These are phyloP conservation scores for Mortierella sp. DNA, from an alignment of 371 early-diverging fungal genomes.

Conservation along the genomic window DNA sequence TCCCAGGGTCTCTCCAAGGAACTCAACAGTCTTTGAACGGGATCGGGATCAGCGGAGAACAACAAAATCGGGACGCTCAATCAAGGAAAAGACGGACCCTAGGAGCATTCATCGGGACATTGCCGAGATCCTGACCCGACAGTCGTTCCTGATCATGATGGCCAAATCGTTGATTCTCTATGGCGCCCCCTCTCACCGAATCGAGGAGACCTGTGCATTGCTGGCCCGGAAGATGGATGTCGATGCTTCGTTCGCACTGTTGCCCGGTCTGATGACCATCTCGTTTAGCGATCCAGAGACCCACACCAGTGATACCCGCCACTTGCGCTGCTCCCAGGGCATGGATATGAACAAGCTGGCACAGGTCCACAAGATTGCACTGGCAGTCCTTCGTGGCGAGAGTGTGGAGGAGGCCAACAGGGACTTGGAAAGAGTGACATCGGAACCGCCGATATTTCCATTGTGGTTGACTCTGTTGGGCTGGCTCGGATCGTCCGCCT, in stretches of 20 bases:
- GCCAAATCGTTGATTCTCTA: conserved; percentile 68
- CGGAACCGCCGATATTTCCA: conserved; percentile 62
- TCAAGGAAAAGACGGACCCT: conserved; percentile 10
- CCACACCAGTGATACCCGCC: conserved; percentile 84
- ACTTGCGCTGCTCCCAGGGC: conserved; percentile 69
- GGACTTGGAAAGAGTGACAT: conserved; percentile 63
- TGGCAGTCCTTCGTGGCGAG: conserved; percentile 63
- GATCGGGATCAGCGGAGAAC: background rate
- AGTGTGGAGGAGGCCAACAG: conserved; percentile 70
- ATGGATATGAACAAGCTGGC: conserved; percentile 79
- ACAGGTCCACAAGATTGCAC: conserved; percentile 69
- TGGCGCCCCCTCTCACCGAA: conserved; percentile 72
- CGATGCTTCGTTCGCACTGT: conserved; percentile 75
- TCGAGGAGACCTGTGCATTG: conserved; percentile 67
- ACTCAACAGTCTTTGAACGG: conserved; percentile 23
- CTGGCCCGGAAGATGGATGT: conserved; percentile 71
- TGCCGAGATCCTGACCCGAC: conserved; percentile 72
- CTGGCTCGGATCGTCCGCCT: conserved; percentile 64
- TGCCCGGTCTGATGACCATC: conserved; percentile 81
- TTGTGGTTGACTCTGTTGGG: conserved; percentile 66
- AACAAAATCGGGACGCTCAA: background rate
- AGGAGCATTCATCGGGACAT: conserved; percentile 52
- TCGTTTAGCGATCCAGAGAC: conserved; percentile 81
- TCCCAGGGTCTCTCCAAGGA: conserved; percentile 36
- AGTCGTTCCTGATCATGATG: conserved; percentile 70